Base-by-base conservation (phyloP, 768 basidiomycete species). In the Auriscalpium vulgare region DNA sequence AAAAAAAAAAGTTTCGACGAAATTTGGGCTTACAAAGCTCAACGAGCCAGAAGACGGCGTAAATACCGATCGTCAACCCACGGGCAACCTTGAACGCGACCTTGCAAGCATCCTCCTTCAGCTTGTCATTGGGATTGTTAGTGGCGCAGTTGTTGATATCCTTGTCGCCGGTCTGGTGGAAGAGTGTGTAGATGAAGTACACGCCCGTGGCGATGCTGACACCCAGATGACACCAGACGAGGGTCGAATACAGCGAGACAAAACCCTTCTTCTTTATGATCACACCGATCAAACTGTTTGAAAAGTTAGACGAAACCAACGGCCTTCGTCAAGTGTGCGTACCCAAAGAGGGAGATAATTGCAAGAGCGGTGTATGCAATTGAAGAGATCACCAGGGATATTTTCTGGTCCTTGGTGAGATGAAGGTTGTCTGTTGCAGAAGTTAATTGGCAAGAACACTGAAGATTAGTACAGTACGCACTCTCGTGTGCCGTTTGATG, bases 31-130 rank as follows among this genome's bases (percentile, higher is more conserved):
- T 58, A 83, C 82, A 82, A 46, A 83, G 72, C 60, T 78, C 72
- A 54, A 83, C 58, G 50, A 81, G 63, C 81, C 82, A 83, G 54
- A 76, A 72, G 17, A 82, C 23, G 43, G 78, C 68, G 61, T 78
- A 79, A 51, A 78, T 56, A 21, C 68, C 74, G 43, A 82, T 69
- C 51, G 74, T 63, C 13, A 79, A 53, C 46, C 70, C 72, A 56
- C 79, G 77, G 62, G 73, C 65, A 44, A 78, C 59, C 16, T 71
- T 70, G 57, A 78, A 69, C 13, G 72, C 74, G 9, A 66, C 72
- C 51, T 71, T 67, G 66, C 81, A 83, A 3, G 72, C 62, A 17
- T 74, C 69, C 48, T 62, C 59, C n/a, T 69, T 69, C 37, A 65
- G 50, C 3, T 63, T 58, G 57, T 69, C 66, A 34, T 54, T 69